Percentiles rank a stretch among this genome's conserved stretches.
phyloP scores from a whole-genome alignment of 441 rosid genomes.

The Isatis lusitanica region DNA sequence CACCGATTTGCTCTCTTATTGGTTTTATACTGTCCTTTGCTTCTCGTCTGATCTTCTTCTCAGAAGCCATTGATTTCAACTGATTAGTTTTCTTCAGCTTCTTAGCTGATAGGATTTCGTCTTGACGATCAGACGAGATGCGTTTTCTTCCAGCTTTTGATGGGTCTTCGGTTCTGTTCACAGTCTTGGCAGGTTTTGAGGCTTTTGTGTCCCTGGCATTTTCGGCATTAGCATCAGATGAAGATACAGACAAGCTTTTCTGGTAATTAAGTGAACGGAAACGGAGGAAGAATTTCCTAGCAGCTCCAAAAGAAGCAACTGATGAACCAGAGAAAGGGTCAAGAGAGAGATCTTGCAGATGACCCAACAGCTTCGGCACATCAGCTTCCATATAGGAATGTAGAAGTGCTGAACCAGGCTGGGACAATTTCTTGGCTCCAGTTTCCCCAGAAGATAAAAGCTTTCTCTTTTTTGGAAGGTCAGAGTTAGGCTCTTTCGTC shows the following conservation, averaged over 20 bases:
- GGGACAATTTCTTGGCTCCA: slow-evolving; percentile 42
- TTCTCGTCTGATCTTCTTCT: slow-evolving; percentile 63
- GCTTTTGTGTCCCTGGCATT: slow-evolving; percentile 40
- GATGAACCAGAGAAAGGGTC: slow-evolving; percentile 60
- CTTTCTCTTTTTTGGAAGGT: slow-evolving; percentile 54
- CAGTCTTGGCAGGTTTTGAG: slow-evolving; percentile 49
- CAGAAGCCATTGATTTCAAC: slow-evolving; percentile 58
- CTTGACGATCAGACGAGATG: slow-evolving; percentile 73
- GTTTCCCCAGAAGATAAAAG: slow-evolving; percentile 44
- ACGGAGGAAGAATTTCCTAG: slow-evolving; percentile 58
- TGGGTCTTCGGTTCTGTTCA: slow-evolving; percentile 53
- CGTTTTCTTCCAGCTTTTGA: slow-evolving; percentile 75
- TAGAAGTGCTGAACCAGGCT: slow-evolving; percentile 41
- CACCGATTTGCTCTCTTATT: slow-evolving; percentile 42
- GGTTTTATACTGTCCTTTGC: slow-evolving; percentile 55
- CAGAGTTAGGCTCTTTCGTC: slow-evolving; percentile 56
- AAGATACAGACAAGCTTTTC: slow-evolving; percentile 65
- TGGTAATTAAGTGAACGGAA: slow-evolving; percentile 72
- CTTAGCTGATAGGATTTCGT: slow-evolving; percentile 74
- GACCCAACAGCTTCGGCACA: slow-evolving; percentile 55
- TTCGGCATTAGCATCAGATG: slow-evolving; percentile 42
- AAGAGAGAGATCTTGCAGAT: slow-evolving; percentile 72
- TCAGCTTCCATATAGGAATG: slow-evolving; percentile 43
- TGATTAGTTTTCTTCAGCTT: slow-evolving; percentile 58
- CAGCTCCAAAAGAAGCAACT: slow-evolving; percentile 47